Evolutionary conservation across 75 land plant species (phyloP).

Genomic region (Pseudotsuga menziesii): DNA sequence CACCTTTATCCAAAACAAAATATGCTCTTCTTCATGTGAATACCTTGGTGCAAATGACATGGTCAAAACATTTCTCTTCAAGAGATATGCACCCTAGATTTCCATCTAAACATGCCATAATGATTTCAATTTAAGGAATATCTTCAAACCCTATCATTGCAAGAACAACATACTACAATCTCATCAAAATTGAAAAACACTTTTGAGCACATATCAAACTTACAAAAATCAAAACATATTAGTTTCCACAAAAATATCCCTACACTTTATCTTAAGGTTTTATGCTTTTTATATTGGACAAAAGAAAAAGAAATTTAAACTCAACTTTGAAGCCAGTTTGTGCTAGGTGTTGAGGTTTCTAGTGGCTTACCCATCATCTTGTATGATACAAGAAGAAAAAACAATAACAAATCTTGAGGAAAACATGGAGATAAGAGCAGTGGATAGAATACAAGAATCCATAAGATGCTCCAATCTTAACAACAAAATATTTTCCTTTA

Average conservation of each 20-base stretch:
- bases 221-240: neutral
- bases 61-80: slow-evolving; percentile 67
- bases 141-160: neutral
- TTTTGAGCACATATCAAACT: neutral
- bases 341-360: too few species aligned
- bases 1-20: slow-evolving; percentile 88
- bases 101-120: slow-evolving; percentile 52
- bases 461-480: too few species aligned
- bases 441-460: too few species aligned
- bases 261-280: too few species aligned
- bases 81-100: slow-evolving; percentile 91
- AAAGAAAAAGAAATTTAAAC: too few species aligned
- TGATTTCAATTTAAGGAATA: neutral
- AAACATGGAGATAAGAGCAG: too few species aligned
- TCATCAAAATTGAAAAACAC: neutral
- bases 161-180: neutral
- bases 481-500: too few species aligned
- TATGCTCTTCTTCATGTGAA: slow-evolving; percentile 83
- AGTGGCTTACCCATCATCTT: too few species aligned
- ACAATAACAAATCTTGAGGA: too few species aligned
- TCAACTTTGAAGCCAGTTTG: too few species aligned
- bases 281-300: too few species aligned
- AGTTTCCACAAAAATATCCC: neutral
- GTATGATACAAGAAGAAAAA: too few species aligned
- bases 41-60: slow-evolving; percentile 97